These are phyloP conservation scores for Zopfochytrium polystomum DNA, from an alignment of 371 early-diverging fungal species.

Conservation along the genomic window DNA sequence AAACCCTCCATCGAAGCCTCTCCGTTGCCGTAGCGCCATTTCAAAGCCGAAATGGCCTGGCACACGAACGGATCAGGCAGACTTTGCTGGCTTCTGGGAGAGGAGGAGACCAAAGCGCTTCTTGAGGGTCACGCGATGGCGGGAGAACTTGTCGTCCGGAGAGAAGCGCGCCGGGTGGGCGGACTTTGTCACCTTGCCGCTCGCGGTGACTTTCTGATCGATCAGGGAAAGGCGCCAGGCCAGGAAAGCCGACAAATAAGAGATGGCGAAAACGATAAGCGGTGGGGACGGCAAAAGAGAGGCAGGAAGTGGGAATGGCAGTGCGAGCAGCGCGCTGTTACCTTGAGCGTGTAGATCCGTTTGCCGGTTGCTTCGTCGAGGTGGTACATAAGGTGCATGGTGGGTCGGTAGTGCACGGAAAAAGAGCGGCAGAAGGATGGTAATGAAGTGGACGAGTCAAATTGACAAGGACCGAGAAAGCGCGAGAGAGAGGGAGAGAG, in stretches of 20 bases:
- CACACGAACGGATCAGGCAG: no score
- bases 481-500: no score
- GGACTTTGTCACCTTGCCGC: conserved; percentile 82
- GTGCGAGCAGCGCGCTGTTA: conserved; percentile 26
- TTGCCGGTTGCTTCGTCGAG: conserved; percentile 72
- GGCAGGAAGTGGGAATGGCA: not conserved
- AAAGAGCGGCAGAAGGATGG: no score
- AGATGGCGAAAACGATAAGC: not conserved
- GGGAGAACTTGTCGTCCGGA: conserved; percentile 97
- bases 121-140: conserved; percentile 96
- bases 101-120: conserved; percentile 86
- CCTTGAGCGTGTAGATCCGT: conserved; percentile 96
- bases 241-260: not conserved
- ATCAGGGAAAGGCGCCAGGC: no score
- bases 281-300: not conserved
- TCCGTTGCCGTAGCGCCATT: no score
- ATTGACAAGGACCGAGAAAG: no score
- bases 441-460: no score
- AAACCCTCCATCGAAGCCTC: no score
- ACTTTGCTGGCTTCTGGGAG: conserved; percentile 66
- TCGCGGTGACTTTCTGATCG: conserved; percentile 77
- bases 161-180: conserved; percentile 98
- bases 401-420: no score
- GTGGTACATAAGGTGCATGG: conserved; percentile 97
- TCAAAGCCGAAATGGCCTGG: no score